Evolutionary conservation across 2,329 filamentous ascomycete species (phyloP), one percentile per base, ranked within the genome.

Genomic region (Ophiobolus disseminans): DNA sequence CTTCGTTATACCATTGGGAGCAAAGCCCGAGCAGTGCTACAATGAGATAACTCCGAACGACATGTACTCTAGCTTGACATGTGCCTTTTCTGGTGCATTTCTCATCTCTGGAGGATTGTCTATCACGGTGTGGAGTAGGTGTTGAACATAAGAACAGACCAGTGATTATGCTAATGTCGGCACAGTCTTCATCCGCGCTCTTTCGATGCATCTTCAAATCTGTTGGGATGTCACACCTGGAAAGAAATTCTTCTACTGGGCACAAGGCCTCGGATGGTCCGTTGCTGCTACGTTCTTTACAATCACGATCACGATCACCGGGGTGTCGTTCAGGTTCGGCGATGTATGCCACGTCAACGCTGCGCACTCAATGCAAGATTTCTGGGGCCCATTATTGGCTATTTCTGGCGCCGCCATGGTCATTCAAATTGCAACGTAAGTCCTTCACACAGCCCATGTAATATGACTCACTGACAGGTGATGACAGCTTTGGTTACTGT

Each of bases 211-310:
- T 73, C 85, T 99, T 20, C 94, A 97, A 73, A 97, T 99, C 57
- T 97, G 92, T 78, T 99, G 94, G 94, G 91, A 97, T 72, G 82
- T 95, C 25, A 86, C 93, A 6, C 89, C 96, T 3, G 94, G 94
- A 30, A 84, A 86, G 35, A 89, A 83, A 63, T 97, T 97, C 74
- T 97, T 97, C 85, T 91, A 90, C 79, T 83, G 84, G 57, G 86
- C 93, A 3, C 86, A 96, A 65, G 81, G 82, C 13, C 77, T 86
- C 7, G 94, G 94, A 53, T 97, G 93, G 89, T 89, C 88, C 14
- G 81, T 97, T 36, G 91, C 92, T 2, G 80, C 86, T 19, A 75
- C 91, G 16, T 89, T 90, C 26, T 83, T 96, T 55, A 80, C 86
- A 3, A 73, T 93, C 32, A 90, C 89, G 40, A 82, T 97, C 57